Evolutionary conservation across 1,139 yeast genomes (phyloP), one percentile per base, ranked within the genome.

Genomic region (Magnusiomyces magnusii): DNA sequence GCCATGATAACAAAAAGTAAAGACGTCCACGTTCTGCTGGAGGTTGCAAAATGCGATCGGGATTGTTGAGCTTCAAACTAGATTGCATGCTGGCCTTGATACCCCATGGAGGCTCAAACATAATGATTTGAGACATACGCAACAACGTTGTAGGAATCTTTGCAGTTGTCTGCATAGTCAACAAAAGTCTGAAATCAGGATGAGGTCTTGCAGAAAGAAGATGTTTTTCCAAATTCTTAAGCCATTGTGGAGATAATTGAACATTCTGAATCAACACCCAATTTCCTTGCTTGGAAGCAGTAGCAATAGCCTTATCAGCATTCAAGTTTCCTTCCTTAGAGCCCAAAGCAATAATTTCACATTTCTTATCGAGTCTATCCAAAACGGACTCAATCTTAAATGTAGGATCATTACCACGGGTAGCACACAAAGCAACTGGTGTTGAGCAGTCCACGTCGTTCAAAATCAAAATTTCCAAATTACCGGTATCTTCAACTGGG

Each of bases 211-310:
- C 51, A 0, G 70, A 64, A 23, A 74, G 74, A 42, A 85, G 65
- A 28, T 72, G 69, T 64, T 78, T 79, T 54, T 81, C 85, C 25
- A 87, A 69, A 17, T 74, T 69, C 23, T 77, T 80, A 47, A 87
- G 71, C 91, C 96, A 87, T 3, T 70, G 71, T 0, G 80, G 75
- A 0, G 95, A 81, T 77, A 86, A 79, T 64, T 91, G 96, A 17
- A 87, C 77, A 66, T 91, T 91, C 68, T 91, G 96, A 53, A 91
- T 71, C 44, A 90, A 66, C 0, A 91, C 70, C 96, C 96, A 90
- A 1, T 71, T 66, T 0, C 87, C 89, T 2, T 69, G 70, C 28
- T 70, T 72, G 0, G 78, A 68, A 0, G 82, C 81, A 13, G 67
- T 69, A 1, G 72, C 70, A n/a, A 91, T 71, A 23, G 82, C 82